Conservation (phyloP, 208 protist genomes). For the Crithidia brevicula region DNA sequence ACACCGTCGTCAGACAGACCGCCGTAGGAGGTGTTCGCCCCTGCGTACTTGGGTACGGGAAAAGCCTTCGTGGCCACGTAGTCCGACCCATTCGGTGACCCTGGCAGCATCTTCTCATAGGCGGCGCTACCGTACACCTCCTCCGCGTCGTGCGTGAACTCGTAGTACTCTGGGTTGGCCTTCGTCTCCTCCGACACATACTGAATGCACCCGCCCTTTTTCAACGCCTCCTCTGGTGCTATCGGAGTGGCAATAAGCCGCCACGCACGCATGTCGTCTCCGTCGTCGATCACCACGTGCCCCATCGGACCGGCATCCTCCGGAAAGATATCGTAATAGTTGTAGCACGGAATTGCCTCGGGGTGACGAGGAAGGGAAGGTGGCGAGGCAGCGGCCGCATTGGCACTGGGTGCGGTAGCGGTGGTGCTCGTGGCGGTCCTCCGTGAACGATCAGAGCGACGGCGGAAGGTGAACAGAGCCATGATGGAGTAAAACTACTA, state of each 20-base stretch:
- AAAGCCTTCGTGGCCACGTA: conserved; percentile 2
- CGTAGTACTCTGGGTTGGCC: background rate
- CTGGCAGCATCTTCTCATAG: conserved; percentile 5
- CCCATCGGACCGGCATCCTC: conserved; percentile 11
- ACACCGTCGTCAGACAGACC: background rate
- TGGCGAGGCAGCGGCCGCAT: background rate
- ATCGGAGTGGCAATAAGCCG: background rate
- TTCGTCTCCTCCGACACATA: background rate
- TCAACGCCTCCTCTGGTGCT: background rate
- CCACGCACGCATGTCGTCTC: conserved; percentile 4
- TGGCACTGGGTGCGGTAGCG: background rate
- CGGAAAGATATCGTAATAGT: conserved; percentile 12
- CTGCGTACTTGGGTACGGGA: background rate
- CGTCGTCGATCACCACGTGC: conserved; percentile 12
- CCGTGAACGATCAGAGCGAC: background rate
- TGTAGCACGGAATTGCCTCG: conserved; percentile 5
- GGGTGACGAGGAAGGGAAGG: background rate
- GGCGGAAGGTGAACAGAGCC: background rate
- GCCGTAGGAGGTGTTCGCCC: background rate
- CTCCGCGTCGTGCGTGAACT: conserved; percentile 1
- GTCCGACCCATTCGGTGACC: background rate
- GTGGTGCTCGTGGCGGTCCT: background rate
- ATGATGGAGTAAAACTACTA: no score
- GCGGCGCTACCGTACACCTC: conserved; percentile 6
- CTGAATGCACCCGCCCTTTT: conserved; percentile 6